Evolutionary conservation across 441 rosid genomes (phyloP).

Genomic region (Omphalea diandra): DNA sequence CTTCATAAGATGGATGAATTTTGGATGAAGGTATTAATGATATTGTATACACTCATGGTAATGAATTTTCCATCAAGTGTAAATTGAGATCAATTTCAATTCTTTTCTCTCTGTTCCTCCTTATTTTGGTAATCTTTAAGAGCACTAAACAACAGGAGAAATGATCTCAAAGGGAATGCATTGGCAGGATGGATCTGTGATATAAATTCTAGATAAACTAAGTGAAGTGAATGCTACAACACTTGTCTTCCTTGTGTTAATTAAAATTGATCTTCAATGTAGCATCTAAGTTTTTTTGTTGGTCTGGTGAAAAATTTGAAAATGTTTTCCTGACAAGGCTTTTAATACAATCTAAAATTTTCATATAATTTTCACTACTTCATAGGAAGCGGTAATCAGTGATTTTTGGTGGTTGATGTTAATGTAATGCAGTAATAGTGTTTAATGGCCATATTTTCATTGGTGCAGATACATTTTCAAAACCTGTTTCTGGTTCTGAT

Average conservation of each 20-base stretch:
- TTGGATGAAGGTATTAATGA: too few relatives aligned
- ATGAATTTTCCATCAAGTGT: too few relatives aligned
- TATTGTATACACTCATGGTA: too few relatives aligned
- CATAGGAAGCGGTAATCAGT: not conserved
- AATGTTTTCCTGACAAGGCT: not conserved
- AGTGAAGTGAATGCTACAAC: not conserved
- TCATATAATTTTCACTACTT: not conserved
- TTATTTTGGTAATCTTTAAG: not conserved
- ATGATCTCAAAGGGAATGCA: not conserved
- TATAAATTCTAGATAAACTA: not conserved
- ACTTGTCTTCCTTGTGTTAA: not conserved
- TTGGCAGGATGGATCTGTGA: not conserved
- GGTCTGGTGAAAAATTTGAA: conserved; percentile 4
- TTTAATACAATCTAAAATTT: not conserved
- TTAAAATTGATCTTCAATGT: not conserved
- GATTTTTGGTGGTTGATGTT: not conserved
- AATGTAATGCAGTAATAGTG: not conserved
- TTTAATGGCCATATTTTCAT: conserved; percentile 20
- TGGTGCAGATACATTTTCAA: conserved; percentile 81
- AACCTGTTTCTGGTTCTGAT: conserved; percentile 60
- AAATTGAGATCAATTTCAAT: too few relatives aligned
- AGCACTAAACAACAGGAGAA: not conserved
- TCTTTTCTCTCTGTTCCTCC: not conserved
- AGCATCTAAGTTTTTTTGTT: not conserved
- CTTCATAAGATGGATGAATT: too few relatives aligned